Evolutionary conservation across 306 rosid genomes (phyloP).

Genomic region (Oemleria cerasiformis): DNA sequence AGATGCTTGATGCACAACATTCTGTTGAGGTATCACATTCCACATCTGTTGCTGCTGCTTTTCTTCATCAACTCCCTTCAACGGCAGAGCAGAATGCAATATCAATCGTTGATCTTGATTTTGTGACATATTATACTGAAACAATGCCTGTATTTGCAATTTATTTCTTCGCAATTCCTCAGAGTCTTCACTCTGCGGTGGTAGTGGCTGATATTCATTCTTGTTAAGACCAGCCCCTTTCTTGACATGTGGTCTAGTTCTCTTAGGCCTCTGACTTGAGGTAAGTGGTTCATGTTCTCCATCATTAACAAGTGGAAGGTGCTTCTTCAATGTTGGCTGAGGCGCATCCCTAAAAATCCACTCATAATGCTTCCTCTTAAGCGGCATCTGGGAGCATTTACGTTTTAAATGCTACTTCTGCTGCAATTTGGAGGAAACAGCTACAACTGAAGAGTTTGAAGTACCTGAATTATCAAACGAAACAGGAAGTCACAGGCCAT

Average conservation of each 20-base stretch:
- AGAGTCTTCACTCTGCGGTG: slow-evolving; percentile 25
- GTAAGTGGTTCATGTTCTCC: slow-evolving; percentile 14
- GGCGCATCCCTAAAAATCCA: neutral
- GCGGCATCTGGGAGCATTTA: slow-evolving; percentile 6
- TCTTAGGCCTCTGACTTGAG: slow-evolving; percentile 13
- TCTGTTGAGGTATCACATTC: slow-evolving; percentile 30
- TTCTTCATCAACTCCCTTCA: slow-evolving; percentile 14
- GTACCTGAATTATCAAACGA: neutral
- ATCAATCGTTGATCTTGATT: neutral
- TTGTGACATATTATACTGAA: slow-evolving; percentile 27
- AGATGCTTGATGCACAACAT: slow-evolving; percentile 14
- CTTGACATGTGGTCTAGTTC: slow-evolving; percentile 20
- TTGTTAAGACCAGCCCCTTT: slow-evolving; percentile 16
- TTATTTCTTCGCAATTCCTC: slow-evolving; percentile 21
- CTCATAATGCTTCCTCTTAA: slow-evolving; percentile 18
- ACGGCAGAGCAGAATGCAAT: slow-evolving; percentile 18
- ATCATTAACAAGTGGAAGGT: slow-evolving; percentile 7
- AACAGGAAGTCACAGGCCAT: neutral
- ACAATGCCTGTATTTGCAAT: slow-evolving; percentile 23
- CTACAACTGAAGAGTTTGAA: slow-evolving; percentile 6
- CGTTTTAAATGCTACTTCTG: slow-evolving; percentile 11
- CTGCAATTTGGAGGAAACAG: slow-evolving; percentile 14
- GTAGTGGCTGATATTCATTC: slow-evolving; percentile 22
- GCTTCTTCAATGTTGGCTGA: slow-evolving; percentile 9
- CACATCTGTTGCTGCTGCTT: slow-evolving; percentile 31